phyloP scores from a whole-genome alignment of 2,329 filamentous ascomycete genomes.

The Blastomyces parvus region DNA sequence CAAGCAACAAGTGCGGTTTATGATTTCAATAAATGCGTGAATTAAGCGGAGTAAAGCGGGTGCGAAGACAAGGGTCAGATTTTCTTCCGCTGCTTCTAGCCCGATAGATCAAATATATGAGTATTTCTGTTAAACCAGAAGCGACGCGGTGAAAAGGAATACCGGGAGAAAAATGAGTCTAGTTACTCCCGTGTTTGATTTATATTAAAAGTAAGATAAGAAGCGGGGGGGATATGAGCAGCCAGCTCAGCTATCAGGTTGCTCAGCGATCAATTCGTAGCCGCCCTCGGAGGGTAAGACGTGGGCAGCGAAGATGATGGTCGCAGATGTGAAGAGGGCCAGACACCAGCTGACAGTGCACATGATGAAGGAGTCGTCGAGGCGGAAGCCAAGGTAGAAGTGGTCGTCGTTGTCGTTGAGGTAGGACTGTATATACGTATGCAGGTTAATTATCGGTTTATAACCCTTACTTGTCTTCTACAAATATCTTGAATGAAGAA shows the following conservation, averaged over 20 bases:
- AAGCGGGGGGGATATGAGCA: no score
- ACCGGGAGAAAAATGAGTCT: neutral
- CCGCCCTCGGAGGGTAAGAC: conserved; percentile 70
- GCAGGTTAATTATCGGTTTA: neutral
- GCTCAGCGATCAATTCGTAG: conserved; percentile 63
- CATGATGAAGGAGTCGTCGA: conserved; percentile 71
- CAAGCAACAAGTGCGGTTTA: neutral
- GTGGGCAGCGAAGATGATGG: conserved; percentile 57
- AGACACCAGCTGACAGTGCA: conserved; percentile 54
- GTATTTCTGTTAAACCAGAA: no score
- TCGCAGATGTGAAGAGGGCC: conserved; percentile 44
- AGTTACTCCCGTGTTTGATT: no score
- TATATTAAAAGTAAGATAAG: no score
- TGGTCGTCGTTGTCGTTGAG: conserved; percentile 73
- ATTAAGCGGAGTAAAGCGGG: no score
- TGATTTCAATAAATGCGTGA: neutral
- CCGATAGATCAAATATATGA: no score
- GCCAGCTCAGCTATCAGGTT: conserved; percentile 14
- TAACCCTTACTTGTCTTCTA: neutral
- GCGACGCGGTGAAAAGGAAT: no score
- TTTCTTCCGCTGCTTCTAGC: no score
- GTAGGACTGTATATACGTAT: conserved; percentile 52
- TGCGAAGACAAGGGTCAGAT: no score
- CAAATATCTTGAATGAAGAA: no score
- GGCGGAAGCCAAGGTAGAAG: conserved; percentile 72